A percentile compares a stretch with the other conserved stretches of the same genome.
phyloP scores from a whole-genome alignment of 176 grass and related monocot species.

The Elymus sibiricus region DNA sequence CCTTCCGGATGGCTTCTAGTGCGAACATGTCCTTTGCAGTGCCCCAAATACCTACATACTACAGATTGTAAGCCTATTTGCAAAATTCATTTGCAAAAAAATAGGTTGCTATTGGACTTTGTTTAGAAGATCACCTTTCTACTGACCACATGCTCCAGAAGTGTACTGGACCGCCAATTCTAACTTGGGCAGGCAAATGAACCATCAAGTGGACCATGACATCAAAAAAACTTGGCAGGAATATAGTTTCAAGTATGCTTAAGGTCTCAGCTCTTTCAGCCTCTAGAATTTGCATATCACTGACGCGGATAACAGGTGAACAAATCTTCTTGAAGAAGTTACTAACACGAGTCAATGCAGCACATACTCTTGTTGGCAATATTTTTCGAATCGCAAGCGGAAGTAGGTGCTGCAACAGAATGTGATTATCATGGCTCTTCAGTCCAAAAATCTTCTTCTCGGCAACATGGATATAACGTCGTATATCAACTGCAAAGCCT shows the following conservation, averaged over 20 bases:
- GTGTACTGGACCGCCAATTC: neutral
- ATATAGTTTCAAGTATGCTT: neutral
- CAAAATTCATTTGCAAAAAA: too few relatives aligned
- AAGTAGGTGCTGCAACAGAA: neutral
- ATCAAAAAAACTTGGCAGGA: neutral
- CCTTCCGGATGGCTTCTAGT: too few relatives aligned
- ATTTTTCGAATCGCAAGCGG: neutral
- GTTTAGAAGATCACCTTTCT: neutral
- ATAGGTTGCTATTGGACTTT: neutral
- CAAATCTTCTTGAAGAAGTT: neutral
- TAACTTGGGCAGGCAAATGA: neutral
- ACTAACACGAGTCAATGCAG: neutral
- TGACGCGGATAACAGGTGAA: neutral
- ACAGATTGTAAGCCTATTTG: too few relatives aligned
- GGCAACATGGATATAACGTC: neutral
- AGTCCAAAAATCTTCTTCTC: neutral
- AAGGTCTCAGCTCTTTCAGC: neutral
- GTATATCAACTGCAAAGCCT: neutral
- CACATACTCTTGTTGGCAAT: neutral
- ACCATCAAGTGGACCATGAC: slow-evolving; percentile 3
- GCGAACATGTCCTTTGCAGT: too few relatives aligned
- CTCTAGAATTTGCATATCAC: neutral
- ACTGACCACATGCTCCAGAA: neutral
- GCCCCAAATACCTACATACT: too few relatives aligned
- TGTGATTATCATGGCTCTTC: neutral